Percentiles rank a stretch among this genome's conserved stretches.
Conservation (phyloP, 2,329 filamentous ascomycete species). For the Ilyonectria robusta region DNA sequence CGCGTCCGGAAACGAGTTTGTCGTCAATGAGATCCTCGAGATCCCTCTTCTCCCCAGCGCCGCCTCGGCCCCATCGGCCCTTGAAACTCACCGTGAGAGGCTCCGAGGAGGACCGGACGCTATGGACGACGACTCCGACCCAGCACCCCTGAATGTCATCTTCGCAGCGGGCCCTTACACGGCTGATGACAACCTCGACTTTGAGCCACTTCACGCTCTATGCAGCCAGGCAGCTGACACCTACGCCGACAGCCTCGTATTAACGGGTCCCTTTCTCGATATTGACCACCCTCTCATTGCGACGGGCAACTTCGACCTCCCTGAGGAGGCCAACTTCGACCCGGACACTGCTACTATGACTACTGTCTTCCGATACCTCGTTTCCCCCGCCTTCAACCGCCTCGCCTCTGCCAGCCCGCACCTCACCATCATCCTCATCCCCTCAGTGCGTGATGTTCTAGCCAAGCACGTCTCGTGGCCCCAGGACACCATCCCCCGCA, state of each 20-base stretch:
- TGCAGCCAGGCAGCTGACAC: conserved; percentile 82
- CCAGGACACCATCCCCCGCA: conserved; percentile 72
- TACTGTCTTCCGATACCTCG: conserved; percentile 86
- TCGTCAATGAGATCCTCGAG: conserved; percentile 81
- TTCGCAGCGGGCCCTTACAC: conserved; percentile 92
- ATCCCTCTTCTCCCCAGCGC: conserved; percentile 82
- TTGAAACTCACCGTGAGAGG: conserved; percentile 79
- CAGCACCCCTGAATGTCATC: conserved; percentile 81
- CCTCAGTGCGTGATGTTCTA: conserved; percentile 86
- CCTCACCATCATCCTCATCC: conserved; percentile 85
- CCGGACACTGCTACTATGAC: conserved; percentile 84
- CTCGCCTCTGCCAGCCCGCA: conserved; percentile 79
- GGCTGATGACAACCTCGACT: conserved; percentile 91
- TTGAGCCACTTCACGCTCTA: conserved; percentile 86
- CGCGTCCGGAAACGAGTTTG: conserved; percentile 86
- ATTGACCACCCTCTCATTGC: conserved; percentile 91
- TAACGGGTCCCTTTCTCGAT: conserved; percentile 92
- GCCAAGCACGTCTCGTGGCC: conserved; percentile 91
- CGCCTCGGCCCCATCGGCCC: conserved; percentile 75
- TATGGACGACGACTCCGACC: conserved; percentile 67
- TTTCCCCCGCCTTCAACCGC: conserved; percentile 80
- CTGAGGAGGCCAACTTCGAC: conserved; percentile 76
- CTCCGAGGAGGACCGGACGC: conserved; percentile 75
- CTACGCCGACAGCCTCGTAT: conserved; percentile 83
- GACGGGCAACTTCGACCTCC: conserved; percentile 82